Evolutionary conservation across 208 protist species (phyloP).

Genomic region (Ichthyophonus hoferi): DNA sequence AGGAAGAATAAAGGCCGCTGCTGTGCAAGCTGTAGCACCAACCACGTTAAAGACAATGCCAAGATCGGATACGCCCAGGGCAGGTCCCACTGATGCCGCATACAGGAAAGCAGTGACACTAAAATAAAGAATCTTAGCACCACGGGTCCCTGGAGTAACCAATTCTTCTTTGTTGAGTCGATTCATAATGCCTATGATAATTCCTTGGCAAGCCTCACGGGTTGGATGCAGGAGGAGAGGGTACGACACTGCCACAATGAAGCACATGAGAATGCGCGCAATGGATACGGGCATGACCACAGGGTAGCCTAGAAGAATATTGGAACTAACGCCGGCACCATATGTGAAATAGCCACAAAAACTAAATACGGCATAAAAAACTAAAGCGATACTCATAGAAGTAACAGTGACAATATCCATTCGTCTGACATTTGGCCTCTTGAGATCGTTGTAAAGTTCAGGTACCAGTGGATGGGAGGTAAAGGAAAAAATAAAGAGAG

Average conservation of each 20-base stretch:
- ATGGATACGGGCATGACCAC: neutral
- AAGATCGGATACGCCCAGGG: neutral
- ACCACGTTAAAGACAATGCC: neutral
- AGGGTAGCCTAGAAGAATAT: slow-evolving; percentile 8
- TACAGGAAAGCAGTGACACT: neutral
- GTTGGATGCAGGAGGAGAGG: slow-evolving; percentile 6
- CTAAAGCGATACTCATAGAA: neutral
- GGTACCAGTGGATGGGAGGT: neutral
- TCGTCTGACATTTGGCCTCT: neutral
- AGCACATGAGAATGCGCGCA: neutral
- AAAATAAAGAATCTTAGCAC: neutral
- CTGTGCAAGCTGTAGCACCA: neutral
- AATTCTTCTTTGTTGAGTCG: too few species aligned
- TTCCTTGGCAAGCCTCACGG: neutral
- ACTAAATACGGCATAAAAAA: neutral
- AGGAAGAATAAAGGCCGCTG: neutral
- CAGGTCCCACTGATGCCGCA: neutral
- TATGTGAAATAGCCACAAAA: slow-evolving; percentile 27
- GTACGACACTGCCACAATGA: slow-evolving; percentile 24
- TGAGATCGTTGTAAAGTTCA: slow-evolving; percentile 5
- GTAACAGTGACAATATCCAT: neutral
- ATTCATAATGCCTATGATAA: too few species aligned
- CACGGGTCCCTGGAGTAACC: neutral
- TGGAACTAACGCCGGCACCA: neutral
- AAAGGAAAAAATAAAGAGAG: slow-evolving; percentile 24